phyloP scores from a whole-genome alignment of 805 yeast genomes.

The Candida ascalaphidarum region DNA sequence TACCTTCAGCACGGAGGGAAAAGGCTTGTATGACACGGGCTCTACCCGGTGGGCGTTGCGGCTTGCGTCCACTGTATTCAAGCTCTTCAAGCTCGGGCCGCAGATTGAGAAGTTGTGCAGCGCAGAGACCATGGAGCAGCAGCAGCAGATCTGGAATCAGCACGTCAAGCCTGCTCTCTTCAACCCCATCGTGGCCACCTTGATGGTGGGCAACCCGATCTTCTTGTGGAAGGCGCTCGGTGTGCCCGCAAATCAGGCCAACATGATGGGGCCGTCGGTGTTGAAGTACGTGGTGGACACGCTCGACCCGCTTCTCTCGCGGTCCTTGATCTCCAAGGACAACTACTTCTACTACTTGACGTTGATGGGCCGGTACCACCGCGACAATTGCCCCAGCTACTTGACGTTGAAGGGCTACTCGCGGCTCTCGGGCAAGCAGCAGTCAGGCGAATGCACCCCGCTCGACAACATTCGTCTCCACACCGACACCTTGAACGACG shows the following conservation, averaged over 20 bases:
- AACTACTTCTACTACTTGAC: constrained; percentile 74
- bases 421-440: constrained; percentile 32
- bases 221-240: constrained; percentile 85
- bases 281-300: constrained; percentile 69
- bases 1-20: constrained; percentile 46
- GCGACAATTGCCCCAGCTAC: constrained; percentile 68
- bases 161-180: constrained; percentile 61
- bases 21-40: constrained; percentile 73
- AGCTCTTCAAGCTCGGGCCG: constrained; percentile 41
- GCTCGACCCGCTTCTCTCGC: constrained; percentile 61
- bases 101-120: constrained; percentile 49
- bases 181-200: constrained; percentile 58
- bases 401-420: constrained; percentile 52
- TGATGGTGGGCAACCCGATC: constrained; percentile 74
- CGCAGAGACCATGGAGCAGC: constrained; percentile 53
- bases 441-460: constrained; percentile 33
- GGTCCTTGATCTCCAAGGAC: constrained; percentile 58
- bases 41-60: constrained; percentile 82
- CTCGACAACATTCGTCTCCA: constrained; percentile 67
- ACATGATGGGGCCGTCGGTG: constrained; percentile 68
- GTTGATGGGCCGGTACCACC: constrained; percentile 51
- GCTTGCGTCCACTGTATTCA: constrained; percentile 54
- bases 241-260: constrained; percentile 81
- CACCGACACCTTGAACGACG: constrained; percentile 73
- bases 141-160: constrained; percentile 53